Base-by-base conservation (phyloP, 768 basidiomycete species). In the Trametes maxima region DNA sequence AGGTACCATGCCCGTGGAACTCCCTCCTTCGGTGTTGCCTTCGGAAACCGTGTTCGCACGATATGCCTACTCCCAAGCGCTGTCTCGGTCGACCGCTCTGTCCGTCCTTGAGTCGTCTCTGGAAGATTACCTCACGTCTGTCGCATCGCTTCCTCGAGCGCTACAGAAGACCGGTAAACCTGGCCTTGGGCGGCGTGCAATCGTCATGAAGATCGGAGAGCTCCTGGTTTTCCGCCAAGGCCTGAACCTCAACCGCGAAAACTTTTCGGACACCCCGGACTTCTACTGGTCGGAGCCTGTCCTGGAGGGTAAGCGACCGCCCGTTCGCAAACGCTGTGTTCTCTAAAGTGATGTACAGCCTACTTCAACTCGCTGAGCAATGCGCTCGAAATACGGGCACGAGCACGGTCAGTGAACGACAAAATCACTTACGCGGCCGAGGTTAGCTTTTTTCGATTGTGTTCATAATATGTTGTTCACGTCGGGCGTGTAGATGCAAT, bases 281-380 rank as follows among this genome's bases (percentile, higher is more conserved):
- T 89, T 98, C 66, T 95, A 97, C 72, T 98, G 96, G 95, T 82
- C 89, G 17, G 93, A 97, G 70, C 93, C 95, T 0, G 90, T 88
- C 63, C 80, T 98, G 5, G 95, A 98, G 78, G 80, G 92, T 87
- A 62, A 36, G 84, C 60, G 5, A 42, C 10, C 10, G 14, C 13
- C 11, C 10, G 12, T 4, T 36, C 6, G n/a, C 14, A 36, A 37
- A 37, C 16, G 28, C 28, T 4, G 16, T 3, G 19, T 21, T 21
- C 19, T 21, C 16, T 49, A 33, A 33, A 49, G 11, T 22, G 21
- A 39, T n/a, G 33, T 21, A 3, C 47, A 93, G 89, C 81, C 17
- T 87, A 90, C 70, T 98, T 98, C 76, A 89, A 92, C 67, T 87
- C 89, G 1, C 77, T 98, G 69, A 92, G 86, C 59, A 78, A 84